Evolutionary conservation across 2,329 filamentous ascomycete species (phyloP), one percentile per base, ranked within the genome.

Genomic region (Pyricularia grisea): DNA sequence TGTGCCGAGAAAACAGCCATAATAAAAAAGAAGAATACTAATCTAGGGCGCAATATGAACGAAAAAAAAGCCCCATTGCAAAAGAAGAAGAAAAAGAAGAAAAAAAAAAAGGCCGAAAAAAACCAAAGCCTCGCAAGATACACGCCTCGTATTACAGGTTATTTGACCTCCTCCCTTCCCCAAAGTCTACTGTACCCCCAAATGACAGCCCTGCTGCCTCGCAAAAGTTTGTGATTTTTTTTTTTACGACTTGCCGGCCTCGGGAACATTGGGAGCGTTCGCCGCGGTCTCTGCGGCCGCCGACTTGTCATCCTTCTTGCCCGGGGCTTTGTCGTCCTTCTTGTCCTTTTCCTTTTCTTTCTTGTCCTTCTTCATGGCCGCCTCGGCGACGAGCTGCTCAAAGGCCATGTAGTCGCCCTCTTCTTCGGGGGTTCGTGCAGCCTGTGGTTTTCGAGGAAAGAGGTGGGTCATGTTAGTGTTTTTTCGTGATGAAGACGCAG

Each of bases 321-420:
- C 58, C 58, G n/a, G 17, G 42, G 58, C 27, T 23, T 61, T 61
- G 58, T 61, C 58, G 71, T 82, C 76, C 72, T 83, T 81, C 74
- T 84, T 83, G 74, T 81, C 58, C 58, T 61, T 61, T 27, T 61
- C 58, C 77, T 93, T 90, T 69, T 92, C 88, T 75, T 94, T 91
- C 78, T 93, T 89, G 76, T 95, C 93, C 81, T 97, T 97, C 86
- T 98, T 98, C 68, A 93, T 91, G 69, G 94, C 93, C 4, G 94
- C 94, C 78, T 99, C 95, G 67, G 95, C 94, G 79, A 99, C 97
- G 69, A 99, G 89, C 80, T 98, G 93, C 79, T 99, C 95, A 74
- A 99, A 99, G 20, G 94, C 94, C 88, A 99, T 96, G 81, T 97
- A 98, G 76, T 98, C 95, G 72, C 95, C 94, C 80, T 99, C 95